Percentiles rank a stretch among this genome's conserved stretches.
Conservation (phyloP, 441 rosid species). For the Gossypium armourianum region DNA sequence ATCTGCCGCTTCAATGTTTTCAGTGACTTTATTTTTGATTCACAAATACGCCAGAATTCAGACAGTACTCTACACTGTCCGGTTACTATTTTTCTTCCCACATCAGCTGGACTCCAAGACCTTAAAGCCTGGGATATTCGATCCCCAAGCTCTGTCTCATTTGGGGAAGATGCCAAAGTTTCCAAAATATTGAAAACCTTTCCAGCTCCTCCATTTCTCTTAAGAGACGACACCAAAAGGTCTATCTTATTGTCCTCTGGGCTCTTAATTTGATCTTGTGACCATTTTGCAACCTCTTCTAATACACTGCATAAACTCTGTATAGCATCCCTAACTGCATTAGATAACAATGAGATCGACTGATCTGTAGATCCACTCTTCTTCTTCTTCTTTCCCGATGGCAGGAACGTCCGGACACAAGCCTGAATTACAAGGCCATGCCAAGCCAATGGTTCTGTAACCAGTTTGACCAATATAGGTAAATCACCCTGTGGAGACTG, state of each 20-base stretch:
- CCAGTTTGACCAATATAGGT: slow-evolving; percentile 48
- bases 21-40: slow-evolving; percentile 47
- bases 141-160: slow-evolving; percentile 45
- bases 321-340: slow-evolving; percentile 41
- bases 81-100: slow-evolving; percentile 44
- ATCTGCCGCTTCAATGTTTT: slow-evolving; percentile 48
- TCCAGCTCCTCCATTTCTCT: slow-evolving; percentile 53
- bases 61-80: slow-evolving; percentile 35
- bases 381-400: slow-evolving; percentile 92
- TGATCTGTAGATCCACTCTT: slow-evolving; percentile 48
- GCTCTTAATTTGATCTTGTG: slow-evolving; percentile 32
- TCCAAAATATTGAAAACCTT: slow-evolving; percentile 46
- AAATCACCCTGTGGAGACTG: slow-evolving; percentile 37
- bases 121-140: slow-evolving; percentile 47
- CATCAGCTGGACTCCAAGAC: slow-evolving; percentile 50
- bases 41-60: slow-evolving; percentile 51
- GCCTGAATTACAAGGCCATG: slow-evolving; percentile 65
- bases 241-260: slow-evolving; percentile 52
- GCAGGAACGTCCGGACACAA: slow-evolving; percentile 55
- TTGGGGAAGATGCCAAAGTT: slow-evolving; percentile 28
- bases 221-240: slow-evolving; percentile 33
- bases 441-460: slow-evolving; percentile 89
- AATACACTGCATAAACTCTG: slow-evolving; percentile 30
- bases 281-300: slow-evolving; percentile 48
- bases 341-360: slow-evolving; percentile 29